Base-by-base conservation (phyloP, 441 rosid genomes). In the Raphanus hybrid region DNA sequence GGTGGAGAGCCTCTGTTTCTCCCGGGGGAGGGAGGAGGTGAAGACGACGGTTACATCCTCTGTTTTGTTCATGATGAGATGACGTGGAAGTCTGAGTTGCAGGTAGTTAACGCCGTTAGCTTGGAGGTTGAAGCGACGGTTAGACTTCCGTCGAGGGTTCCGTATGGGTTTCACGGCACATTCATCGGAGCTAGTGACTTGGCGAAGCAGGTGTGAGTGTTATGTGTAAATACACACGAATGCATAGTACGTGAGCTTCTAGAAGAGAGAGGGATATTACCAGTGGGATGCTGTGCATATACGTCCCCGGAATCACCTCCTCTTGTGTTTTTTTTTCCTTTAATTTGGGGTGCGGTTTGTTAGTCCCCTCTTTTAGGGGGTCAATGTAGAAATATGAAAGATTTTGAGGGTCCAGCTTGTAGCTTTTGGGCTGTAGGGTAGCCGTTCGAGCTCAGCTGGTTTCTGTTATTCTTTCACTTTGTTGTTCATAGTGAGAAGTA, bases 111-210 rank as follows among this genome's bases (percentile, higher is more conserved):
- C 66, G 90, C 91, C 39, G 73, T 61, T 83, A 83, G 66, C 57
- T 62, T 90, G 66, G 73, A 86, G 81, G 60, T 85, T 2, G 94
- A 91, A 79, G 92, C 94, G 11, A 74, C 87, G 0, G 78, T 91
- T 3, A 52, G 82, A 67, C 84, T 91, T 70, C 97, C 97, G 32
- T 86, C 94, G 18, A 80, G 97, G 57, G 94, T 91, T 59, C 97
- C 97, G 18, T 91, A 90, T 18, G 97, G 97, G 14, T 91, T 91
- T 69, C 97, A 91, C 57, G 97, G 94, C 15, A 87, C 97, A 3
- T 91, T 91, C 77, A 78, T 91, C 3, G 69, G 74, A 8, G 84
- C 81, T 6, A 77, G 65, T 54, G 91, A 89, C 23, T 81, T 91
- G 82, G 80, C 73, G 61, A 83, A 75, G 59, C 96, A 89, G 69